Base-by-base conservation (phyloP, 1,284 basidiomycete genomes). In the Chiua sp. region DNA sequence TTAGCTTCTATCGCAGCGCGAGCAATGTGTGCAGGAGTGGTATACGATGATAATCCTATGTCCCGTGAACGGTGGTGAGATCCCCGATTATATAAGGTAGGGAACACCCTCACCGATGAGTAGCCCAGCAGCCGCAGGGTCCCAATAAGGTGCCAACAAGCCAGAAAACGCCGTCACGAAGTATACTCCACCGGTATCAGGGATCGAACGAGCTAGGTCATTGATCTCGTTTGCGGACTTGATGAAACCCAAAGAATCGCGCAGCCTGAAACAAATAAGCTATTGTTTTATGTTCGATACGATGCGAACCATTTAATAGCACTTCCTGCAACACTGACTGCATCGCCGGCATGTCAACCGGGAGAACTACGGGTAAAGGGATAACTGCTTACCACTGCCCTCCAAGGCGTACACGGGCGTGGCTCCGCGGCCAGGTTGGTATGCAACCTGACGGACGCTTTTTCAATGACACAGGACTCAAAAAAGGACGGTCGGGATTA, bases 81-180 rank as follows among this genome's bases (percentile, higher is more conserved):
- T 30, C 15, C 13, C 7, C 1, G 2, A 37, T 23, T 7, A 53
- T 35, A 10, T 16, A 52, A n/a, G 37, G 51, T 7, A 20, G 22
- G 39, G 18, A 48, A 12, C 65, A n/a, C n/a, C 6, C 1, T 77
- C 67, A 86, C 92, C 93, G 57, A 96, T 94, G 53, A 98, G 82
- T 33, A 92, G 78, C 1, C 93, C 94, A 15, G 88, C 89, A 20
- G 94, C 94, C 22, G 86, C 86, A 50, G 93, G 87, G 73, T 97
- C 95, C 95, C 95, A 97, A 76, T 95, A 94, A 4, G 94, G 94
- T 20, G 94, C 94, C 48, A 97, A 86, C 39, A 98, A 82, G 62
- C 96, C 96, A 56, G 91, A 92, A 80, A 98, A 98, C 12, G 94
- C 96, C 1, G 97, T 97, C 46, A 99, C 97, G 71, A 99, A 99